Conservation (phyloP, 306 rosid species). For the Dalbergia cultrata region DNA sequence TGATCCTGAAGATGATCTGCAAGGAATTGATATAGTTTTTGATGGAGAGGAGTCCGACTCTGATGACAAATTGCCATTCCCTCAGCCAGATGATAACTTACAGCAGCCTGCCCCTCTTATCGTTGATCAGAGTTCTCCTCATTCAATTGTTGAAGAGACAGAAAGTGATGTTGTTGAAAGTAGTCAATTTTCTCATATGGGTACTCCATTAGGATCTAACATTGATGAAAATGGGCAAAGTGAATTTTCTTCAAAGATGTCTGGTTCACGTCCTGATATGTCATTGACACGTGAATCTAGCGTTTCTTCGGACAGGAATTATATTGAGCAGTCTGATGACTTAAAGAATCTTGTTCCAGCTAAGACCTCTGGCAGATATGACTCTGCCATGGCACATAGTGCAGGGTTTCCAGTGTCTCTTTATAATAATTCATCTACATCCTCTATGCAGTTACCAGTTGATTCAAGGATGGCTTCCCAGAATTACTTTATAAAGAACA, state of each 20-base stretch:
- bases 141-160: slow-evolving; percentile 95
- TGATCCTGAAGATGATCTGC: slow-evolving; percentile 94
- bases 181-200: slow-evolving; percentile 74
- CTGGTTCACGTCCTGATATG: slow-evolving; percentile 81
- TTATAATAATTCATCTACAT: slow-evolving; percentile 62
- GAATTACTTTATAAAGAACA: slow-evolving; percentile 67
- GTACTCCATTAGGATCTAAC: slow-evolving; percentile 70
- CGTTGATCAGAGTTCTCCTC: slow-evolving; percentile 90
- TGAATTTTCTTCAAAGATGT: slow-evolving; percentile 94
- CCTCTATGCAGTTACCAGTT: slow-evolving; percentile 66
- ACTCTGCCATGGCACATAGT: slow-evolving; percentile 60
- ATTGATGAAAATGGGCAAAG: slow-evolving; percentile 81
- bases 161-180: slow-evolving; percentile 81
- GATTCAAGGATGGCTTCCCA: slow-evolving; percentile 71
- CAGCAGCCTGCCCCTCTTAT: slow-evolving; percentile 81
- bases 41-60: slow-evolving; percentile 94
- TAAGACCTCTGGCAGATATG: slow-evolving; percentile 70
- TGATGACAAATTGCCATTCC: slow-evolving; percentile 93
- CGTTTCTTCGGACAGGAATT: slow-evolving; percentile 87
- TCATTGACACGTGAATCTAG: slow-evolving; percentile 84
- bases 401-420: slow-evolving; percentile 65
- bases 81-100: slow-evolving; percentile 86
- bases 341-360: slow-evolving; percentile 58
- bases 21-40: slow-evolving; percentile 95
- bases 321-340: slow-evolving; percentile 83